A percentile compares a stretch with the other conserved stretches of the same genome.
Conservation (phyloP, 2,329 filamentous ascomycete species). For the Orbilia oligospora region DNA sequence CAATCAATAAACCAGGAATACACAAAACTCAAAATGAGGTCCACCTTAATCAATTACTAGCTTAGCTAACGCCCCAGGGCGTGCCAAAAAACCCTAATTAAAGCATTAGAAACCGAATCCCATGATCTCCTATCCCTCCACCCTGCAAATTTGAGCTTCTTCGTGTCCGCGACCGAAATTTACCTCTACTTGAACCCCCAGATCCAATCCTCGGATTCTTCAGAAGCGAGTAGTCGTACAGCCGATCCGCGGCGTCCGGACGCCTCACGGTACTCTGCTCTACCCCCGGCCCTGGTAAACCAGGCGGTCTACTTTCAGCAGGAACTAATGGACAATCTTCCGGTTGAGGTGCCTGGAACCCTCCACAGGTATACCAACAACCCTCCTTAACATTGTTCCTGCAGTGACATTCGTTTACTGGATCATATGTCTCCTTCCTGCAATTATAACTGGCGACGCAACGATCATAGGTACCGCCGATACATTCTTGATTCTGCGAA, state of each 20-base stretch:
- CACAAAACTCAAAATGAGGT: slow-evolving; percentile 1
- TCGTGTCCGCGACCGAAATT: neutral
- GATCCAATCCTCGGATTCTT: neutral
- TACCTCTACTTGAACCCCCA: neutral
- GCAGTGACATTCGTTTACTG: slow-evolving; percentile 43
- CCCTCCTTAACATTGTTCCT: slow-evolving; percentile 54
- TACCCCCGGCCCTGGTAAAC: slow-evolving; percentile 31
- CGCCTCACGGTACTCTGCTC: neutral
- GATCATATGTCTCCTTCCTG: slow-evolving; percentile 10
- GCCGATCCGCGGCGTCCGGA: neutral
- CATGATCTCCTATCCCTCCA: neutral
- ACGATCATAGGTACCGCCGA: slow-evolving; percentile 34
- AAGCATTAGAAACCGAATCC: too few relatives aligned
- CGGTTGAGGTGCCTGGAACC: slow-evolving; percentile 3
- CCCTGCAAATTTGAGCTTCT: neutral
- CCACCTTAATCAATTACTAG: neutral
- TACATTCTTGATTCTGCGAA: slow-evolving; percentile 38
- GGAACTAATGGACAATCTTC: slow-evolving; percentile 39
- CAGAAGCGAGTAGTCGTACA: neutral
- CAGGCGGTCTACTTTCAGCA: slow-evolving; percentile 31
- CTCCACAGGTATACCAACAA: slow-evolving; percentile 48
- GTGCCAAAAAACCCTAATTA: too few relatives aligned
- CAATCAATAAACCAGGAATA: slow-evolving; percentile 22
- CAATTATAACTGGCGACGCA: slow-evolving; percentile 50
- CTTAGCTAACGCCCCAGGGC: neutral